These are phyloP conservation scores for Leucocoprinus leucothites DNA, from an alignment of 768 basidiomycete species.

Conservation along the genomic window DNA sequence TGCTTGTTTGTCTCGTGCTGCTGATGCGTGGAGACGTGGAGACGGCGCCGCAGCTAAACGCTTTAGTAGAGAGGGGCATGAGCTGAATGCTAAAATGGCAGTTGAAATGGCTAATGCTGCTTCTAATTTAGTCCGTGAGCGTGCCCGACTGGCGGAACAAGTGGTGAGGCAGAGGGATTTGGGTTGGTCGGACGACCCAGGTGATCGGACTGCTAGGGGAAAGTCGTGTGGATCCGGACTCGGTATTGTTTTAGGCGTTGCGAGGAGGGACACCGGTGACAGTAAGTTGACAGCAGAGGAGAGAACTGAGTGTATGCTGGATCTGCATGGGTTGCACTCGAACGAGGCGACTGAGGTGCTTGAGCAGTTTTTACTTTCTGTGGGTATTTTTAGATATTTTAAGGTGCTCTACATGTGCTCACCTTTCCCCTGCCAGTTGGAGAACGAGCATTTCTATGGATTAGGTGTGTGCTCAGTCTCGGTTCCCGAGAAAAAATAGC, in stretches of 20 bases:
- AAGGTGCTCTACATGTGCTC: neutral
- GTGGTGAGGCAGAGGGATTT: slow-evolving; percentile 70
- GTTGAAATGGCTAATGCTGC: slow-evolving; percentile 85
- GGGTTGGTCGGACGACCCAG: slow-evolving; percentile 79
- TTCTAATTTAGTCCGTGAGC: slow-evolving; percentile 77
- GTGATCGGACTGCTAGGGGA: slow-evolving; percentile 73
- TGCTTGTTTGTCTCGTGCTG: slow-evolving; percentile 90
- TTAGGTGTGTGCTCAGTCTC: slow-evolving; percentile 49
- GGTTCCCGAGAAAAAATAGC: slow-evolving; percentile 10
- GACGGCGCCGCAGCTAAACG: slow-evolving; percentile 95
- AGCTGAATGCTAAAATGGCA: slow-evolving; percentile 89
- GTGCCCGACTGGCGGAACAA: slow-evolving; percentile 70
- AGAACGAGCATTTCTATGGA: slow-evolving; percentile 85
- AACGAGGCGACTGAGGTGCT: slow-evolving; percentile 90
- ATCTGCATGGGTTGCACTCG: slow-evolving; percentile 91
- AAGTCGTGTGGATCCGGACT: slow-evolving; percentile 75
- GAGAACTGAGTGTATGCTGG: slow-evolving; percentile 82
- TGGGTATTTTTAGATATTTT: slow-evolving; percentile 40
- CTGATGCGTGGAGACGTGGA: slow-evolving; percentile 93
- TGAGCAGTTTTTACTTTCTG: slow-evolving; percentile 84
- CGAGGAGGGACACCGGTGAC: slow-evolving; percentile 53
- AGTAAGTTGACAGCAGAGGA: slow-evolving; percentile 73
- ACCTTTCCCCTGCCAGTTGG: slow-evolving; percentile 48
- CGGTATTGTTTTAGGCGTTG: slow-evolving; percentile 87
- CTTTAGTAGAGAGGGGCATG: slow-evolving; percentile 92